phyloP scores from a whole-genome alignment of 208 protist species.

The Angomonas deanei region DNA sequence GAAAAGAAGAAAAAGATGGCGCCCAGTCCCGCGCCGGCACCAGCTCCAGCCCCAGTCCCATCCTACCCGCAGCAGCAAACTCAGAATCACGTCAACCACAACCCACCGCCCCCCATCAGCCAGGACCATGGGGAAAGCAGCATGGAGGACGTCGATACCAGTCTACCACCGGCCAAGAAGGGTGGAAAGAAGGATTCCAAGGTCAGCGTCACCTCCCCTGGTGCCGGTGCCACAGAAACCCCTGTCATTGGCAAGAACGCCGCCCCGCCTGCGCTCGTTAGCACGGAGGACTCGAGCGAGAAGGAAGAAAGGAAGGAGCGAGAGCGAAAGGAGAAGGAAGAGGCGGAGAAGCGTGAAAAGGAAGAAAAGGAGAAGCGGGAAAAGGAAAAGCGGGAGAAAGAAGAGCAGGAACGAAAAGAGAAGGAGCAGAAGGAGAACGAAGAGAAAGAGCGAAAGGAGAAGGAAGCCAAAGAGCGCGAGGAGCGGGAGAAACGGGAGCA shows the following conservation, averaged over 20 bases:
- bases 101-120: not conserved
- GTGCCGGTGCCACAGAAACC: not conserved
- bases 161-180: not conserved
- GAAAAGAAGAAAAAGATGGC: too few relatives aligned
- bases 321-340: not conserved
- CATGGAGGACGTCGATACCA: not conserved
- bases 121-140: not conserved
- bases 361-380: not conserved
- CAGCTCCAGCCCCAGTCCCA: not conserved
- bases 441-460: not conserved
- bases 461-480: not conserved
- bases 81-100: not conserved
- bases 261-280: not conserved
- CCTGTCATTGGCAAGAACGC: not conserved
- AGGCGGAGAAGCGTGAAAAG: not conserved
- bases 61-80: not conserved
- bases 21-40: not conserved
- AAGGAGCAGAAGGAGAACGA: constrained; percentile 1
- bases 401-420: not conserved
- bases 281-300: not conserved
- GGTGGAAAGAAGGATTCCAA: not conserved
- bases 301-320: not conserved
- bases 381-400: constrained; percentile 3
- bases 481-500: not conserved
- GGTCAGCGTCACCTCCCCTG: not conserved